Evolutionary conservation across 2,329 filamentous ascomycete genomes (phyloP), one percentile per base, ranked within the genome.

Genomic region (Xylariaceae sp.): DNA sequence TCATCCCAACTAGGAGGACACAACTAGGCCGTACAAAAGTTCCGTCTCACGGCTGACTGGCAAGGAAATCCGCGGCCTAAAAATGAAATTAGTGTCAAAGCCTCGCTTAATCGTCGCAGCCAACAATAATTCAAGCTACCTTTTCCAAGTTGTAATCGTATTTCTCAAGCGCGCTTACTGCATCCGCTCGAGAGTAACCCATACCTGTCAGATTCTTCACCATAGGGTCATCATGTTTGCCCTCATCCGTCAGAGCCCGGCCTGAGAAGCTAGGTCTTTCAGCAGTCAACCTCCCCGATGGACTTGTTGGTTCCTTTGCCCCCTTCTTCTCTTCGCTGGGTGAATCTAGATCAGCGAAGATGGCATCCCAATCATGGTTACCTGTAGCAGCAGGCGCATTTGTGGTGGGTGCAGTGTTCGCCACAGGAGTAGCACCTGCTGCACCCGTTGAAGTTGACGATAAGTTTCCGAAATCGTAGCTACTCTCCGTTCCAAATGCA

Each of bases 71-170:
- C 53, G 77, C 77, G 42, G 77, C 77, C 77, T 75, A 48, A 11
- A 45, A 5, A 27, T 38, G 44, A 49, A 44, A 56, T 54, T 54
- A 54, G 51, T 54, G 48, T 52, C 44, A 41, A 37, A 47, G 39
- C 39, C 49, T 44, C 47, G 20, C 42, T 25, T 27, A 23, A 47
- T 40, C 41, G 45, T n/a, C n/a, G n/a, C n/a, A n/a, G n/a, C n/a
- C n/a, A n/a, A n/a, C n/a, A n/a, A 52, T 69, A 45, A 44, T 37
- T 52, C 40, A 54, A 43, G 82, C 71, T 70, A 95, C 92, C 80
- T 88, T 89, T 68, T 95, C 90, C 64, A 96, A 77, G 66, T 96
- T 93, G 69, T 97, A 96, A 70, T 97, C 90, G 64, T 87, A 95
- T 66, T 92, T 91, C 73, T 97, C 92, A 63, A 97, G 70, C 20